These are phyloP conservation scores for Arabidopsis arenosa DNA, from an alignment of 345 rosid species.

Conservation along the genomic window DNA sequence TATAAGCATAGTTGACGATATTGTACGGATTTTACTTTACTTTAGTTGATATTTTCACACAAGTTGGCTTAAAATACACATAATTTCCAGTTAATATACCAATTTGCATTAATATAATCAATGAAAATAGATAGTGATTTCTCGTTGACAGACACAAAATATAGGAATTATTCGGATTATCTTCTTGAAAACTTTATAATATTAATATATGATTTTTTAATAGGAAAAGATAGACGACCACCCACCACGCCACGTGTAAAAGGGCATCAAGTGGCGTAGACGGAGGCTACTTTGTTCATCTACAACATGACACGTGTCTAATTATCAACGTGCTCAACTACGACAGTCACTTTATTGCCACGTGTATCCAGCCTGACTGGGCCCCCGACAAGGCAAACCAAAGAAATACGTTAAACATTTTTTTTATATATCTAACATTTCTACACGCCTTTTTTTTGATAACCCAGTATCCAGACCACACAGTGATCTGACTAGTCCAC, in stretches of 20 bases:
- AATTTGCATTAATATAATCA: slow-evolving; percentile 5
- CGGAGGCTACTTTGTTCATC: slow-evolving; percentile 40
- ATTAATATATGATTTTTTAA: not conserved
- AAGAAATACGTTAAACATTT: too few species aligned
- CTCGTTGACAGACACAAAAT: slow-evolving; percentile 17
- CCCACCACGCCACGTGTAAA: slow-evolving; percentile 47
- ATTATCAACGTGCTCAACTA: slow-evolving; percentile 41
- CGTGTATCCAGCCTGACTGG: slow-evolving; percentile 50
- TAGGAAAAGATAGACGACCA: slow-evolving; percentile 41
- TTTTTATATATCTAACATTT: not conserved
- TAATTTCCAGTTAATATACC: slow-evolving; percentile 30
- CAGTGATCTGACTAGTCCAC: too few species aligned
- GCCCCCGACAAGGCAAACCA: slow-evolving; percentile 18
- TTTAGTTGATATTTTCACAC: slow-evolving; percentile 26
- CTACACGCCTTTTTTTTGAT: too few species aligned
- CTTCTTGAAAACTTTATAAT: not conserved
- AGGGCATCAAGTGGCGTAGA: slow-evolving; percentile 45
- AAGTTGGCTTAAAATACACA: slow-evolving; percentile 19
- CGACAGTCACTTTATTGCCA: slow-evolving; percentile 43
- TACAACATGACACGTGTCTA: slow-evolving; percentile 42
- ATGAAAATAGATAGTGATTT: slow-evolving; percentile 30
- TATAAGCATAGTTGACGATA: slow-evolving; percentile 41
- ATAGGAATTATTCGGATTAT: not conserved
- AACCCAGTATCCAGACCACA: too few species aligned
- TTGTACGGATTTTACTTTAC: slow-evolving; percentile 19